Evolutionary conservation across 2,329 filamentous ascomycete species (phyloP).

Genomic region (Aspergillus aculeatus): DNA sequence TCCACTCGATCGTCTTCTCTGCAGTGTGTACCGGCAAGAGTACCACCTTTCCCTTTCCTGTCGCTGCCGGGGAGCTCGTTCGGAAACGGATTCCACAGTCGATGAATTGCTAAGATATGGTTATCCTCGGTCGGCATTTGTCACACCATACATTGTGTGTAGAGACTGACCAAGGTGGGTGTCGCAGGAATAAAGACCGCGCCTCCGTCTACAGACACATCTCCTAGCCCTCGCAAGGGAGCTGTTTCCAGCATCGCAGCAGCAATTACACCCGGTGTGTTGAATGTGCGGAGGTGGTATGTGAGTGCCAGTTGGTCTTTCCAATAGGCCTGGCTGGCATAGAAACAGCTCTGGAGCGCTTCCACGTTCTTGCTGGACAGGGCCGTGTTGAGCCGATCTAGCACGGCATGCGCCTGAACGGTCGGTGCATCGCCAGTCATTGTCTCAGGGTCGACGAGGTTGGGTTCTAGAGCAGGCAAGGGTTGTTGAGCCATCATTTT

Average conservation of each 20-base stretch:
- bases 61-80: conserved; percentile 31
- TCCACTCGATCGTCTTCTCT: conserved; percentile 18
- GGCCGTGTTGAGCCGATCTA: conserved; percentile 16
- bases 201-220: conserved; percentile 12
- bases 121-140: background rate
- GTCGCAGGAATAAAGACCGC: conserved; percentile 16
- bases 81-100: conserved; percentile 32
- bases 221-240: background rate
- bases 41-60: conserved; percentile 33
- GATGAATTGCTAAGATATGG: conserved; percentile 30
- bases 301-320: conserved; percentile 40
- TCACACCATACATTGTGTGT: background rate
- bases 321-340: conserved; percentile 37
- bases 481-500: conserved; percentile 27
- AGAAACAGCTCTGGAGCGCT: conserved; percentile 30
- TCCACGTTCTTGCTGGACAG: conserved; percentile 18
- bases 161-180: conserved; percentile 15
- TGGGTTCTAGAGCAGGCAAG: conserved; percentile 21
- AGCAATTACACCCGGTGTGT: conserved; percentile 21
- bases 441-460: conserved; percentile 9
- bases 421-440: conserved; percentile 16
- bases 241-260: conserved; percentile 16
- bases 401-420: conserved; percentile 5
- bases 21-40: conserved; percentile 25
- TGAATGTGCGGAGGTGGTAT: conserved; percentile 40